Evolutionary conservation across 345 rosid genomes (phyloP), one percentile per base, ranked within the genome.

Genomic region (Cardamine occulta): DNA sequence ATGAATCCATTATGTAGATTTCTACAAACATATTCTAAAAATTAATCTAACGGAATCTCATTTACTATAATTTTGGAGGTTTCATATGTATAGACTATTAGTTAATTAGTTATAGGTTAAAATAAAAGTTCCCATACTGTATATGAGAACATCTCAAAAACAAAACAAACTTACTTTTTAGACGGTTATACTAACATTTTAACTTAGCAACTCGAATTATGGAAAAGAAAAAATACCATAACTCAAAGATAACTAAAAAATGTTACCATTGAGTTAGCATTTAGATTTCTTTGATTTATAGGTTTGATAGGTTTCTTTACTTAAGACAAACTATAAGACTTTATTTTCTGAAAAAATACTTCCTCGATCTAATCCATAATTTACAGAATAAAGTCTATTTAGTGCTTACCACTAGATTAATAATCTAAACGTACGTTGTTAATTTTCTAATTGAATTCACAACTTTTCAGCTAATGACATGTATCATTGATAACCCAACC

Each of bases 401-500:
- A 64, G 64, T 73, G 71, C 63, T 53, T 29, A 42, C 63, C 47
- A 73, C 19, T 42, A 31, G 9, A 64, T 21, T 55, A 42, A 2
- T 42, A 63, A 54, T 37, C 18, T 35, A 49, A 29, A 32, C 14
- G 19, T 72, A 62, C 40, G 31, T 35, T 17, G 6, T 54, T 63
- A 65, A 10, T 47, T 49, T 44, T 32, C 6, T n/a, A 31, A 57
- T 24, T 74, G 42, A 47, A 24, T 45, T 26, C 4, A 66, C 49
- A 45, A 34, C 39, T 17, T 45, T 34, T 45, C 23, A 34, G 31
- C 52, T 47, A 74, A 66, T 74, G 66, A 74, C 60, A 66, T 47
- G 66, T 74, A 65, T 74, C 51, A 15, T 67, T 67, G 6, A 39
- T 68, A 68, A 60, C 34, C 61, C 7, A 68, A 53, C 40, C 52